Conservation (phyloP, 176 grass and related monocot genomes). For the Elymus sibiricus region DNA sequence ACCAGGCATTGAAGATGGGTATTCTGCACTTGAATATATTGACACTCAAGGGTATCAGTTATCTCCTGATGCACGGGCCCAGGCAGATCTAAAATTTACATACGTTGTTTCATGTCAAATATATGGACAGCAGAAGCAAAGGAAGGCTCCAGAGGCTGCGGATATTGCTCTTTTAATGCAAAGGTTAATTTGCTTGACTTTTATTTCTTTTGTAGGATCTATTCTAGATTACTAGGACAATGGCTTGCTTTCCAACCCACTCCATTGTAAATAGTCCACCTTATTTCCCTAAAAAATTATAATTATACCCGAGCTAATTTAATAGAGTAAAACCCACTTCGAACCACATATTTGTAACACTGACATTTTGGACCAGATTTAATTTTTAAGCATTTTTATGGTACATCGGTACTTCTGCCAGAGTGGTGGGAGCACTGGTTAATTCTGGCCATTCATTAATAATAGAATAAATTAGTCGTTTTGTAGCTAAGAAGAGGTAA, state of each 20-base stretch:
- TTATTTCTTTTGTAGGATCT: slow-evolving; percentile 1
- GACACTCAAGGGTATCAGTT: slow-evolving; percentile 82
- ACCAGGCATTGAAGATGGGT: slow-evolving; percentile 78
- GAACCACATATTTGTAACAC: too few species aligned
- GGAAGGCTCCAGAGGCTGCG: slow-evolving; percentile 69
- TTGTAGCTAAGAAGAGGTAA: too few species aligned
- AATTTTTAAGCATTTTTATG: too few species aligned
- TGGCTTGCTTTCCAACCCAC: background rate
- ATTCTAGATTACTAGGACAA: background rate
- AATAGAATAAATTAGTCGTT: too few species aligned
- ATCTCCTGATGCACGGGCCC: slow-evolving; percentile 75
- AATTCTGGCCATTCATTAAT: too few species aligned
- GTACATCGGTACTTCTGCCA: too few species aligned
- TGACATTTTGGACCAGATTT: too few species aligned
- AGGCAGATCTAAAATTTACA: slow-evolving; percentile 98
- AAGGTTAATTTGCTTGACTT: slow-evolving; percentile 44
- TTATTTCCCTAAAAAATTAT: background rate
- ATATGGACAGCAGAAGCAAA: slow-evolving; percentile 98
- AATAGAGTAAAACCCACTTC: too few species aligned
- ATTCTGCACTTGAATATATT: slow-evolving; percentile 65
- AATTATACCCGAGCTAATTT: background rate
- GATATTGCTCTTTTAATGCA: slow-evolving; percentile 95
- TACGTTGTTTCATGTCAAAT: slow-evolving; percentile 99
- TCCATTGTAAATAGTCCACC: background rate
- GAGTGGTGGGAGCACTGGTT: too few species aligned